Conservation (phyloP, 352 stramenopile species). For the Phytophthora sansomeana region DNA sequence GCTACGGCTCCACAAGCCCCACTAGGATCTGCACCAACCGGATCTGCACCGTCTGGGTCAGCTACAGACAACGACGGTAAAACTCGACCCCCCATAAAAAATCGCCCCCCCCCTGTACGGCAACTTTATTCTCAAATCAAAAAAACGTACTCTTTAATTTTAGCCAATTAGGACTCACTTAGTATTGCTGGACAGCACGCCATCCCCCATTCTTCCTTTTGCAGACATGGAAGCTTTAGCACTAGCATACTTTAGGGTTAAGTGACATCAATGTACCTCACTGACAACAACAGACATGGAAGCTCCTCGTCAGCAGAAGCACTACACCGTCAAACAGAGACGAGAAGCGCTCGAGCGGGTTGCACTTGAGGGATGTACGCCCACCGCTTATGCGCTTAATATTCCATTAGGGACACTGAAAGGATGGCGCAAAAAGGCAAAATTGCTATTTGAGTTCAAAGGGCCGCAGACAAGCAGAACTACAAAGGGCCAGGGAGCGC, state of each 20-base stretch:
- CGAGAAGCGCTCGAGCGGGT: neutral
- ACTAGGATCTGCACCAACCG: too few species aligned
- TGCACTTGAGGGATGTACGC: neutral
- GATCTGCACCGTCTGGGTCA: too few species aligned
- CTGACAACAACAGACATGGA: neutral
- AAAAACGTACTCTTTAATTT: neutral
- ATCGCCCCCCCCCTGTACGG: too few species aligned
- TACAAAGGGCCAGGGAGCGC: neutral
- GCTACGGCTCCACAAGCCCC: too few species aligned
- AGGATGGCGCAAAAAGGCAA: too few species aligned
- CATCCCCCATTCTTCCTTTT: neutral
- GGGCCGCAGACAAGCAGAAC: constrained; percentile 3
- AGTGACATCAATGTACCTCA: too few species aligned
- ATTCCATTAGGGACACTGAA: neutral
- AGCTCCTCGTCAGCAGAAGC: neutral
- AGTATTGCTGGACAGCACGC: neutral
- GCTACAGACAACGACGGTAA: neutral
- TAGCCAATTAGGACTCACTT: neutral
- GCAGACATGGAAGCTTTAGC: too few species aligned
- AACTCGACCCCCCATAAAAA: neutral
- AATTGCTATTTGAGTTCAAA: constrained; percentile 1
- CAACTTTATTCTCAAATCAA: neutral
- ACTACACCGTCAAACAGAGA: neutral
- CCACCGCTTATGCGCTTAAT: neutral
- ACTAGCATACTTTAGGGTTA: too few species aligned